Evolutionary conservation across 441 rosid genomes (phyloP).

Genomic region (Mallotus japonicus): DNA sequence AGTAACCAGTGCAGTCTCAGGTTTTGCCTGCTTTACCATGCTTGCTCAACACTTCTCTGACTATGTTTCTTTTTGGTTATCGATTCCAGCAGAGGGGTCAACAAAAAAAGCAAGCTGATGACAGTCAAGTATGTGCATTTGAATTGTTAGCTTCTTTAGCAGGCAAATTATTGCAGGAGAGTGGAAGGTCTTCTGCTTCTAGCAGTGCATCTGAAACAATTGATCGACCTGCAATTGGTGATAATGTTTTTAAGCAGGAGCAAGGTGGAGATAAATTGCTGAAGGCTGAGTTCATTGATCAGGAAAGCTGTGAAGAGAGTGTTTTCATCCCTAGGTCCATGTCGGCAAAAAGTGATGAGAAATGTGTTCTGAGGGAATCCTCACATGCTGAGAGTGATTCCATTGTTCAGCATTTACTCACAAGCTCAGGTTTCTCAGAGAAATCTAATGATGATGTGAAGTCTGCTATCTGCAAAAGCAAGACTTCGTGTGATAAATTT

Average conservation of each 20-base stretch:
- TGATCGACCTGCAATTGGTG: constrained; percentile 37
- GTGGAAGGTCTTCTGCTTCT: constrained; percentile 36
- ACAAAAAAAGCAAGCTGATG: constrained; percentile 39
- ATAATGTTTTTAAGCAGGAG: constrained; percentile 35
- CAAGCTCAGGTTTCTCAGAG: constrained; percentile 36
- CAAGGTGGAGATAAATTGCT: constrained; percentile 18
- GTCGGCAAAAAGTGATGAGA: constrained; percentile 26
- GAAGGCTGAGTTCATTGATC: constrained; percentile 38
- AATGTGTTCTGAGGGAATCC: constrained; percentile 39
- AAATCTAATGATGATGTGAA: constrained; percentile 36
- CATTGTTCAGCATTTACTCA: constrained; percentile 33
- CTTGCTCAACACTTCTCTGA: constrained; percentile 18
- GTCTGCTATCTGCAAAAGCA: constrained; percentile 33
- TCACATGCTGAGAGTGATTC: constrained; percentile 34
- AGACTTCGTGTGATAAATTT: constrained; percentile 27
- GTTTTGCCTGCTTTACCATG: neutral
- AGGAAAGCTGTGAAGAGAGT: constrained; percentile 46
- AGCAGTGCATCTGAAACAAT: constrained; percentile 44
- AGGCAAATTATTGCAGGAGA: constrained; percentile 60
- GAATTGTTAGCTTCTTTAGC: constrained; percentile 74
- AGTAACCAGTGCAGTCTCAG: constrained; percentile 14
- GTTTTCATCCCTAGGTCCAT: constrained; percentile 29
- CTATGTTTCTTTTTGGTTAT: constrained; percentile 12
- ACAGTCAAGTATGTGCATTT: constrained; percentile 40
- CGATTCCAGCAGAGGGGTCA: constrained; percentile 50